Base-by-base conservation (phyloP, 352 stramenopile genomes). In the Globisporangium sylvaticum region DNA sequence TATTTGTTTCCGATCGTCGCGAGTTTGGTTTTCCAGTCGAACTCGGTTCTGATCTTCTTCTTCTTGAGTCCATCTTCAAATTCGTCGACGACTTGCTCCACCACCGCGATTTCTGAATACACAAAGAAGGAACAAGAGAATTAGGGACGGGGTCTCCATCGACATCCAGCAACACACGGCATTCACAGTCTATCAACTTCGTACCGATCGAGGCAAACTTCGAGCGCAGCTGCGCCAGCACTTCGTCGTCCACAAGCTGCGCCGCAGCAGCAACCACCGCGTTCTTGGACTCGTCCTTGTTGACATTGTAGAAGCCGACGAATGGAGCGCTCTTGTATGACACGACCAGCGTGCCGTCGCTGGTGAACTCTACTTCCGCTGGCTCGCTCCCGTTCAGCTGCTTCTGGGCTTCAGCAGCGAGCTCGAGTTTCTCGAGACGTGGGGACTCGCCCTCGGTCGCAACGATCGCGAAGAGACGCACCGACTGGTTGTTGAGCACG, bases 11-110 rank as follows among this genome's bases (percentile, higher is more conserved):
- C 53, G 53, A 62, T 27, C 53, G 52, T n/a, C 34, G 62, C 62
- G 31, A 78, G 37, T 66, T 82, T 81, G 60, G 62, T 63, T 66
- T 82, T 84, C 74, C 74, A 84, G 34, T 78, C 62, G 42, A 67
- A 54, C 46, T 62, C 75, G 7, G 71, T 82, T 69, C 82, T 75
- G 66, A 90, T 77, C 60, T 92, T 94, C 68, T 94, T 94, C 82
- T 94, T 94, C 71, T 89, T 84, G 54, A 91, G 63, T 14, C 82
- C 83, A 39, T 80, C 82, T 42, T 94, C 82, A 8, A 89, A 77
- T 42, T 83, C 76, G 31, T 94, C 81, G 20, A 80, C 64, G 14
- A 75, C 66, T 9, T 88, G 75, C 14, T 82, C 78, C 9, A 75
- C 77, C 32, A 77, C 75, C 5, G 71, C 58, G 65, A 92, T 66